These are phyloP conservation scores for Macrophomina tecta DNA, from an alignment of 2,329 filamentous ascomycete genomes.

Conservation along the genomic window DNA sequence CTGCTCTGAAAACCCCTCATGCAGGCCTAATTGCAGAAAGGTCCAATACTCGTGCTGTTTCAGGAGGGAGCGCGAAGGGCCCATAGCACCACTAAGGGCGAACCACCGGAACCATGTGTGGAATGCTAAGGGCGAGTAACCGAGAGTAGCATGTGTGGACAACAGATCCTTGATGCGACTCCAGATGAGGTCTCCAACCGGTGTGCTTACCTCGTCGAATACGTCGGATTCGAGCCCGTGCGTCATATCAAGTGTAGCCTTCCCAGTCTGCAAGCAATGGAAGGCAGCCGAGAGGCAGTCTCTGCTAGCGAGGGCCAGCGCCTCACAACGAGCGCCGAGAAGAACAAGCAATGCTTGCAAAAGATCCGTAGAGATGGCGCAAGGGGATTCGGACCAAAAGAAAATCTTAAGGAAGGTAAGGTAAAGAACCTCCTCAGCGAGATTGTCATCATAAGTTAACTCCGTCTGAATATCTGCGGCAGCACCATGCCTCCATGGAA, in stretches of 20 bases:
- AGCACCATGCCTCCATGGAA: background rate
- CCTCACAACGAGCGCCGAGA: constrained; percentile 15
- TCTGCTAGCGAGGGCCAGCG: constrained; percentile 13
- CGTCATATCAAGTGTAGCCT: background rate
- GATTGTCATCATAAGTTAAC: background rate
- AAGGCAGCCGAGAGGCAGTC: constrained; percentile 22
- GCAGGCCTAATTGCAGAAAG: constrained; percentile 45
- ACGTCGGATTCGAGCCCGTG: background rate
- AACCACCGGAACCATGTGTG: constrained; percentile 47
- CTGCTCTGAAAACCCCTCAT: constrained; percentile 52
- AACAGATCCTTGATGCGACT: constrained; percentile 6
- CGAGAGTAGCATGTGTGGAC: constrained; percentile 3
- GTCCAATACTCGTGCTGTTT: constrained; percentile 48
- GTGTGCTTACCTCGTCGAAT: background rate
- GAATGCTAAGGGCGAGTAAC: constrained; percentile 31
- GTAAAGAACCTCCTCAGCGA: constrained; percentile 28
- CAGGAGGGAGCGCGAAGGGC: constrained; percentile 35
- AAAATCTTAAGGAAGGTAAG: constrained; percentile 41
- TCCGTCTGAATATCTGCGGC: no score
- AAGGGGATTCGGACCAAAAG: constrained; percentile 35
- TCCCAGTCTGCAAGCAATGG: constrained; percentile 4
- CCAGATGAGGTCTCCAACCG: constrained; percentile 21
- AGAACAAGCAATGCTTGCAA: constrained; percentile 21
- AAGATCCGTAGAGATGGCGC: constrained; percentile 4
- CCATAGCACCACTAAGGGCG: constrained; percentile 32